These are phyloP conservation scores for Erythrobasidium hasegawianum DNA, from an alignment of 1,284 basidiomycete species.

Conservation along the genomic window DNA sequence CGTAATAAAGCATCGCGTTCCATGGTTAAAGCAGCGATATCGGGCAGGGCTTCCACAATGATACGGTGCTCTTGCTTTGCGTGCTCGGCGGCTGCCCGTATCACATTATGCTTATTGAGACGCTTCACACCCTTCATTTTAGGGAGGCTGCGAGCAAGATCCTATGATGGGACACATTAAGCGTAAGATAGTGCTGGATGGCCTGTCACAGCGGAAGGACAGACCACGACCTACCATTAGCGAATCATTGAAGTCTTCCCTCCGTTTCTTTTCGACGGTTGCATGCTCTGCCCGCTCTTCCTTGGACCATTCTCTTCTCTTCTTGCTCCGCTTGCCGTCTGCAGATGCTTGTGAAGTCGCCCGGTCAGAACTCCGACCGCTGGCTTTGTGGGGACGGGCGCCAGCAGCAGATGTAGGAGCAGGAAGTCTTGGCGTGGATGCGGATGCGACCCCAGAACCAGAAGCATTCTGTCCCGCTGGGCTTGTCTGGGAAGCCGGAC, in stretches of 20 bases:
- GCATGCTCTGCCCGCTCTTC: constrained; percentile 23
- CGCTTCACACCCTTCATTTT: constrained; percentile 2
- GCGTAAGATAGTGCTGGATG: too few relatives aligned
- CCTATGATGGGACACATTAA: too few relatives aligned
- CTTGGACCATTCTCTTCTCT: background rate
- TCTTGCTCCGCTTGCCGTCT: background rate
- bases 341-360: background rate
- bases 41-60: constrained; percentile 13
- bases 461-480: background rate
- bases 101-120: constrained; percentile 10
- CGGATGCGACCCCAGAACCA: background rate
- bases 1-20: constrained; percentile 7
- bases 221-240: constrained; percentile 6
- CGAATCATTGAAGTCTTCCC: constrained; percentile 15
- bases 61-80: constrained; percentile 6
- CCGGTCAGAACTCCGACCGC: background rate
- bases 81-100: constrained; percentile 2
- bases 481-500: background rate
- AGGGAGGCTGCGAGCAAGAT: constrained; percentile 21
- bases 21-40: constrained; percentile 1
- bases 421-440: background rate
- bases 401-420: background rate
- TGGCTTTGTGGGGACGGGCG: background rate
- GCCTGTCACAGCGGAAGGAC: too few relatives aligned
- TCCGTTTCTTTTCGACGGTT: constrained; percentile 14